Conservation (phyloP, 2,329 filamentous ascomycete genomes). For the Xylariaceae sp. region DNA sequence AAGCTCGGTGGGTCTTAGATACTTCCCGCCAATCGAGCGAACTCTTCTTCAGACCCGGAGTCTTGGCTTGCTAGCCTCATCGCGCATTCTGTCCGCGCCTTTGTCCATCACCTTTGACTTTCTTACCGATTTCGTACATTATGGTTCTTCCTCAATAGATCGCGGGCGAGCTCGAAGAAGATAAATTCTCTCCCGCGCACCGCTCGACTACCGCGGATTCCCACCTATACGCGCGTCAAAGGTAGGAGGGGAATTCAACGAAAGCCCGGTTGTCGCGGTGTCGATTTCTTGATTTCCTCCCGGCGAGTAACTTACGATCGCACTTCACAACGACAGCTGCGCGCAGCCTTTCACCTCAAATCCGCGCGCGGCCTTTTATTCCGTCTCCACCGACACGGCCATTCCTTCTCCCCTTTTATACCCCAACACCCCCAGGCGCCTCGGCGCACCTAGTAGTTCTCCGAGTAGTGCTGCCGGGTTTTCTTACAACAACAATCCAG, state of each 20-base stretch:
- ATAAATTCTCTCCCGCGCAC: neutral
- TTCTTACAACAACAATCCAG: neutral
- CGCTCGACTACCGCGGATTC: neutral
- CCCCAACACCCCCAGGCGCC: neutral
- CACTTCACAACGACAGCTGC: neutral
- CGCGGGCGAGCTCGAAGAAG: neutral
- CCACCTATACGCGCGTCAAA: neutral
- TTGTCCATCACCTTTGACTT: neutral
- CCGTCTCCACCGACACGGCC: neutral
- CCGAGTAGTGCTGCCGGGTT: neutral
- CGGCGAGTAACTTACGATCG: neutral
- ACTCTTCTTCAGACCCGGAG: too few relatives aligned
- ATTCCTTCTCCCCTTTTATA: neutral
- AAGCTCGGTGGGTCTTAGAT: neutral
- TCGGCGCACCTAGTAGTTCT: neutral
- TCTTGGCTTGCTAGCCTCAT: constrained; percentile 7
- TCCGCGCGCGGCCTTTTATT: neutral
- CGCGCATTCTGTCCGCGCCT: neutral
- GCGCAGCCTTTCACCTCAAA: neutral
- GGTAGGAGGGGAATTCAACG: neutral
- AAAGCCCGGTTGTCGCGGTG: neutral
- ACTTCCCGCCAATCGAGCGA: neutral
- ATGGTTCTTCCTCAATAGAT: neutral
- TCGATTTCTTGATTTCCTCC: constrained; percentile 1
- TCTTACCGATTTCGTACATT: neutral